These are phyloP conservation scores for Rhodotorula sp. DNA, from an alignment of 1,284 basidiomycete genomes.

Conservation along the genomic window DNA sequence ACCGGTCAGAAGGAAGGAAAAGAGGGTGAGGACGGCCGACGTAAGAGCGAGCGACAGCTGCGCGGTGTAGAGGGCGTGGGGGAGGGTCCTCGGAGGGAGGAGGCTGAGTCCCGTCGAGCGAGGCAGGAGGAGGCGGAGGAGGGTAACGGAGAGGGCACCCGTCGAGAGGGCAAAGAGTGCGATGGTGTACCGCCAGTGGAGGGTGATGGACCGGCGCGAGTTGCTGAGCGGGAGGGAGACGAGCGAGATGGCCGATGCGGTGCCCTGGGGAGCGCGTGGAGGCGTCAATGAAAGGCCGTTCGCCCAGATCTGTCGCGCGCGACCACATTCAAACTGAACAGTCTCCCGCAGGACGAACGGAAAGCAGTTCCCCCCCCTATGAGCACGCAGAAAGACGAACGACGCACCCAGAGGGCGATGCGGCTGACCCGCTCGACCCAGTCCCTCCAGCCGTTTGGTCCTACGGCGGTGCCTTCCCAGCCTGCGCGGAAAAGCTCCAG, in stretches of 20 bases:
- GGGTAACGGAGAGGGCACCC: conserved; percentile 32
- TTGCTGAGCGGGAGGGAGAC: conserved; percentile 55
- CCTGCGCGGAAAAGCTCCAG: conserved; percentile 55
- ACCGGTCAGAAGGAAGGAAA: conserved; percentile 59
- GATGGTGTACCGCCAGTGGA: conserved; percentile 65
- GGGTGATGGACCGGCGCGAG: conserved; percentile 55
- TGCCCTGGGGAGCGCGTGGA: neutral
- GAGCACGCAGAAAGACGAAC: too few relatives aligned
- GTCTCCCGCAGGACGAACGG: too few relatives aligned
- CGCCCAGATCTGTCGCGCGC: too few relatives aligned
- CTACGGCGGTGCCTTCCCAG: conserved; percentile 5
- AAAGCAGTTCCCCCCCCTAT: too few relatives aligned
- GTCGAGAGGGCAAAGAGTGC: conserved; percentile 65
- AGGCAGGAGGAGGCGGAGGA: conserved; percentile 33
- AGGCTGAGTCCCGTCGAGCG: conserved; percentile 20
- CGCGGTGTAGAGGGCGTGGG: conserved; percentile 19
- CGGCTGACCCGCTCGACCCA: conserved; percentile 6
- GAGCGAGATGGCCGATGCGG: conserved; percentile 61
- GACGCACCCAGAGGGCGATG: conserved; percentile 3
- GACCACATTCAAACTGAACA: too few relatives aligned
- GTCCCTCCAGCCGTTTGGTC: neutral
- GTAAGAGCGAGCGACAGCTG: conserved; percentile 55
- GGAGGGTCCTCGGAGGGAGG: conserved; percentile 10
- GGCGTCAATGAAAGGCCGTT: too few relatives aligned
- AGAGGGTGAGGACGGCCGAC: conserved; percentile 58